Conservation (phyloP, 2,329 filamentous ascomycete species). For the Fusarium foetens region DNA sequence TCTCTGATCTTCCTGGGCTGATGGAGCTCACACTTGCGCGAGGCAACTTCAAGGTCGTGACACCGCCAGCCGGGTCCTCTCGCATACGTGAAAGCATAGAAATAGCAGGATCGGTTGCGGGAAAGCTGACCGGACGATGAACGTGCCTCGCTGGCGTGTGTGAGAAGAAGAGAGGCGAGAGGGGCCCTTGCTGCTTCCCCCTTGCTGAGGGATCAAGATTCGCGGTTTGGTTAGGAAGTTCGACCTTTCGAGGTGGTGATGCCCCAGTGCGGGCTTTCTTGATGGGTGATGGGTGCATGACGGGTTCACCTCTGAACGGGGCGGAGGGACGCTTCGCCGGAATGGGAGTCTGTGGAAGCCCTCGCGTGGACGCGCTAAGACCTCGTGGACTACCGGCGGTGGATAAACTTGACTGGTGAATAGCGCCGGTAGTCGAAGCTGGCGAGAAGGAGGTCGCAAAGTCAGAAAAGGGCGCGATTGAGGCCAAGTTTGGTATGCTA, state of each 20-base stretch:
- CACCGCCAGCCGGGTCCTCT: constrained; percentile 55
- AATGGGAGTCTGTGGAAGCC: constrained; percentile 29
- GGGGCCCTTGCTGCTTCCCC: constrained; percentile 50
- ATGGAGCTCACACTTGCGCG: constrained; percentile 62
- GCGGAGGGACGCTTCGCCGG: constrained; percentile 43
- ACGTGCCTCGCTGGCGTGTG: constrained; percentile 52
- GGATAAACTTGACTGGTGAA: constrained; percentile 38
- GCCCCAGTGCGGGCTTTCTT: constrained; percentile 63
- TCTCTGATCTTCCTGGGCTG: constrained; percentile 60
- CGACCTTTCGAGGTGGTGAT: constrained; percentile 57
- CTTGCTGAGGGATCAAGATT: constrained; percentile 42
- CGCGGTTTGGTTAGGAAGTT: constrained; percentile 50
- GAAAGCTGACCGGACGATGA: constrained; percentile 52
- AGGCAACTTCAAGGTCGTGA: constrained; percentile 67
- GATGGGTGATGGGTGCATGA: constrained; percentile 50
- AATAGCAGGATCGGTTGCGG: constrained; percentile 54
- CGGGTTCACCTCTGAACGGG: constrained; percentile 35
- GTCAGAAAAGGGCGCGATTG: constrained; percentile 27
- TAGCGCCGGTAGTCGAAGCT: constrained; percentile 24
- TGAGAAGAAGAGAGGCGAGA: constrained; percentile 65
- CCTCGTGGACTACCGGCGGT: constrained; percentile 31
- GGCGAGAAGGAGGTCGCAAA: constrained; percentile 14
- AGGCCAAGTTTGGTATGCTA: constrained; percentile 35
- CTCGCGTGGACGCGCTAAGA: constrained; percentile 22
- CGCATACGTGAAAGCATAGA: constrained; percentile 60